A percentile compares a stretch with the other conserved stretches of the same genome.
Conservation (phyloP, 106 monocot genomes). For the Acanthochlamys bracteata region DNA sequence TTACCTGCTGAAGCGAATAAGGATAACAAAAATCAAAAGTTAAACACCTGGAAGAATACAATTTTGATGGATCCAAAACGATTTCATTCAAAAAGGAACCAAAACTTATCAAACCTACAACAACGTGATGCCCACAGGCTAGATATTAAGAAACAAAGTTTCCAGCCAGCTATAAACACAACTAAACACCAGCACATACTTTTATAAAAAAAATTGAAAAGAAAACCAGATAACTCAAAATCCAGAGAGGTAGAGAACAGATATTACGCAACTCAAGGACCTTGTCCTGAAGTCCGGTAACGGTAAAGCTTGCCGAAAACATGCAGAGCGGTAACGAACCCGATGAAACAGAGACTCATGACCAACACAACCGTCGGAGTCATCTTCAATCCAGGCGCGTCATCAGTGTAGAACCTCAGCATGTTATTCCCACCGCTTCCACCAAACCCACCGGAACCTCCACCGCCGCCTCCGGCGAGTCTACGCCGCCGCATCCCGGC, state of each 20-base stretch:
- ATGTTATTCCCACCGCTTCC: conserved; percentile 55
- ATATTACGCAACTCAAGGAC: not conserved
- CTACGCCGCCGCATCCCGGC: conserved; percentile 51
- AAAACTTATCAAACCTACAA: not conserved
- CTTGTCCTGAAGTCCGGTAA: conserved; percentile 36
- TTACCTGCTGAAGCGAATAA: too few species aligned
- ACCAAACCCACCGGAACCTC: conserved; percentile 13
- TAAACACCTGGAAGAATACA: too few species aligned
- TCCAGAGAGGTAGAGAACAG: not conserved
- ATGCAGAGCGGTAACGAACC: conserved; percentile 86
- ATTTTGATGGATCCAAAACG: too few species aligned
- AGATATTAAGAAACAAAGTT: not conserved
- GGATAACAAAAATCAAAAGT: too few species aligned
- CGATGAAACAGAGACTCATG: conserved; percentile 95
- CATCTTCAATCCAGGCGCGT: conserved; percentile 91
- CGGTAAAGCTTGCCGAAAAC: conserved; percentile 93
- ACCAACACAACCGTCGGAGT: conserved; percentile 78
- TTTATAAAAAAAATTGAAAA: too few species aligned
- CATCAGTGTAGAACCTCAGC: conserved; percentile 94
- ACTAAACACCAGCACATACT: too few species aligned
- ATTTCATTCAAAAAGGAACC: not conserved
- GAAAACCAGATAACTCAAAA: not conserved
- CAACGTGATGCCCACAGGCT: not conserved
- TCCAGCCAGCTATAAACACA: too few species aligned
- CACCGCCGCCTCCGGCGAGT: conserved; percentile 7